Evolutionary conservation across 768 basidiomycete species (phyloP).

Genomic region (Tricholoma hemisulphureum): DNA sequence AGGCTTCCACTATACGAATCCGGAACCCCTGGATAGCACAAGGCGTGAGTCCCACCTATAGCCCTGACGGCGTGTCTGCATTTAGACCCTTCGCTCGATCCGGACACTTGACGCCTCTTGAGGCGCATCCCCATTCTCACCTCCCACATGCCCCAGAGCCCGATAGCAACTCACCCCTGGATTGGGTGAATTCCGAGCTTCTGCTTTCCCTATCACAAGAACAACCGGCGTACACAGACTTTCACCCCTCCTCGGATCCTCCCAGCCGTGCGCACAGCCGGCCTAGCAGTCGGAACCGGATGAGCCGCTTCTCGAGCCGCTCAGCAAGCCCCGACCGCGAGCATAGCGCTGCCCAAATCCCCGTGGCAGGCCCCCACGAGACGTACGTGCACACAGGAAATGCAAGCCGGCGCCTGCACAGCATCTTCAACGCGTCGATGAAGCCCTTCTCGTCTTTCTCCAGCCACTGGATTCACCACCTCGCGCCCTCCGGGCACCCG

Average conservation of each 20-base stretch:
- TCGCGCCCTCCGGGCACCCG: conserved; percentile 18
- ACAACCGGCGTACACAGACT: conserved; percentile 20
- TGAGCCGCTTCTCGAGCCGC: conserved; percentile 38
- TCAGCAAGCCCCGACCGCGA: conserved; percentile 58
- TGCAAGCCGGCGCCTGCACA: conserved; percentile 51
- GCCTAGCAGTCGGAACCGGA: conserved; percentile 22
- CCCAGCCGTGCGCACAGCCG: conserved; percentile 23
- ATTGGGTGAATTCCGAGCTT: conserved; percentile 86
- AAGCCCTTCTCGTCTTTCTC: conserved; percentile 56
- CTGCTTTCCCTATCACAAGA: conserved; percentile 58
- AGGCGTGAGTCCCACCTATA: conserved; percentile 36
- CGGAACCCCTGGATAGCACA: conserved; percentile 59
- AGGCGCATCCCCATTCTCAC: conserved; percentile 37
- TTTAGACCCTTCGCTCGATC: conserved; percentile 21
- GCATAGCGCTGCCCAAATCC: conserved; percentile 10
- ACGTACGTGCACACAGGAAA: conserved; percentile 53
- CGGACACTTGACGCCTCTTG: conserved; percentile 40
- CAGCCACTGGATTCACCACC: conserved; percentile 39
- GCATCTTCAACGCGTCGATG: conserved; percentile 58
- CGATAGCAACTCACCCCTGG: conserved; percentile 49
- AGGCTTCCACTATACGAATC: conserved; percentile 59
- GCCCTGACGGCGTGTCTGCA: conserved; percentile 18
- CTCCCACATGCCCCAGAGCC: conserved; percentile 48
- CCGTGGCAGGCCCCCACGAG: conserved; percentile 32
- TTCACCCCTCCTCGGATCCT: conserved; percentile 21